These are phyloP conservation scores for Metarhizium sp. DNA, from an alignment of 2,329 filamentous ascomycete species.

Conservation along the genomic window DNA sequence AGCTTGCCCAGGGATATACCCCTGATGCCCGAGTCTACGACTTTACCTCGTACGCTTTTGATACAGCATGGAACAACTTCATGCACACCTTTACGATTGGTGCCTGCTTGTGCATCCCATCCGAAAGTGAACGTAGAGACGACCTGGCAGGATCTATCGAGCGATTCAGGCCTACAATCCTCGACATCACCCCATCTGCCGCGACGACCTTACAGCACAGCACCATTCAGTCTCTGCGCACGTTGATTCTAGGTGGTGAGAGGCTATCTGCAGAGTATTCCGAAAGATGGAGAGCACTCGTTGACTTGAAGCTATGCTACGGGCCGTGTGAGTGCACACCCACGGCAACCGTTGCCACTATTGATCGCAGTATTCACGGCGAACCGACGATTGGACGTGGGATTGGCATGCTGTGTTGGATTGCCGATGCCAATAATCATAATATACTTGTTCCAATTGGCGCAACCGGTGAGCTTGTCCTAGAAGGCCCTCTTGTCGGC, in stretches of 20 bases:
- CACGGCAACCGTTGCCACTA: background rate
- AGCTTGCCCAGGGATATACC: slow-evolving; percentile 10
- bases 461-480: slow-evolving; percentile 22
- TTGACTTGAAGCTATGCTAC: slow-evolving; percentile 7
- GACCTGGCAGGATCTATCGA: slow-evolving; percentile 5
- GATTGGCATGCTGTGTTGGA: slow-evolving; percentile 13
- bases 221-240: slow-evolving; percentile 2
- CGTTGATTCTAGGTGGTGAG: slow-evolving; percentile 2
- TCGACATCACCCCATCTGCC: slow-evolving; percentile 4
- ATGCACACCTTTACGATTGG: slow-evolving; percentile 5
- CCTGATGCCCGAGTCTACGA: slow-evolving; percentile 10
- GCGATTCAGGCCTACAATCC: slow-evolving; percentile 1
- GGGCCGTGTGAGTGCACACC: slow-evolving; percentile 13
- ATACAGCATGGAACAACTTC: slow-evolving; percentile 3
- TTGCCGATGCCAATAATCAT: slow-evolving; percentile 17
- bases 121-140: slow-evolving; percentile 7
- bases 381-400: slow-evolving; percentile 3
- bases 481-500: slow-evolving; percentile 36
- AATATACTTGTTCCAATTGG: slow-evolving; percentile 17
- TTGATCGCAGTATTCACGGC: background rate
- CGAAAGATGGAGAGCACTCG: background rate
- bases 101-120: slow-evolving; percentile 10
- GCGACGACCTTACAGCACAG: background rate
- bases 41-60: slow-evolving; percentile 7
- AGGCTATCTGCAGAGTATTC: background rate